These are phyloP conservation scores for Calocybe indica DNA, from an alignment of 768 basidiomycete species.

Conservation along the genomic window DNA sequence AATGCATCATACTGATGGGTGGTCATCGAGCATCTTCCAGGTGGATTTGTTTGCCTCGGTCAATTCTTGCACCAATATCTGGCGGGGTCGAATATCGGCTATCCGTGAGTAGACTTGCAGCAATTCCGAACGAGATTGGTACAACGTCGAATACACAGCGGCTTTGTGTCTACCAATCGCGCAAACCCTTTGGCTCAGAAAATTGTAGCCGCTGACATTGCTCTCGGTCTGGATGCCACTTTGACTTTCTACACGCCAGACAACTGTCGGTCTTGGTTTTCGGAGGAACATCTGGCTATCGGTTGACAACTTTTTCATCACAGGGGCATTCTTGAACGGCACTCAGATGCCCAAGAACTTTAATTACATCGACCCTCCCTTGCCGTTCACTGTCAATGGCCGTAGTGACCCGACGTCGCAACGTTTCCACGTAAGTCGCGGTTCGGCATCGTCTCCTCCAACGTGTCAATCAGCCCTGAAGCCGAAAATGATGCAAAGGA, in stretches of 20 bases:
- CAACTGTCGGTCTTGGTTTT: constrained; percentile 35
- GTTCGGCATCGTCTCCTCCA: neutral
- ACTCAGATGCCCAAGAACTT: constrained; percentile 30
- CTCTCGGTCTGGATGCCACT: constrained; percentile 27
- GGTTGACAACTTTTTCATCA: neutral
- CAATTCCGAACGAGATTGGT: neutral
- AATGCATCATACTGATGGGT: too few relatives aligned
- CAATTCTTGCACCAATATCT: constrained; percentile 56
- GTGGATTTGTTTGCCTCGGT: constrained; percentile 58
- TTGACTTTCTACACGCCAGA: constrained; percentile 41
- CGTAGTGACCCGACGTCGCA: constrained; percentile 38
- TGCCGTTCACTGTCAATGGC: constrained; percentile 38
- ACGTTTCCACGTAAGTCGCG: constrained; percentile 37
- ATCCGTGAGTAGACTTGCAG: constrained; percentile 33
- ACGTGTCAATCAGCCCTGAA: neutral
- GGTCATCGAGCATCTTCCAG: constrained; percentile 18
- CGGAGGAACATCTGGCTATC: neutral
- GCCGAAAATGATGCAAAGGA: constrained; percentile 21
- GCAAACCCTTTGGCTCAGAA: constrained; percentile 55
- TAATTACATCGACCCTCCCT: constrained; percentile 40
- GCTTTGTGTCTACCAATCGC: constrained; percentile 49
- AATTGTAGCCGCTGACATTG: constrained; percentile 48
- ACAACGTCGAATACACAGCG: constrained; percentile 23
- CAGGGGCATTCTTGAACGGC: constrained; percentile 43
- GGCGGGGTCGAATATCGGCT: constrained; percentile 41